Base-by-base conservation (phyloP, 345 rosid species). In the Aegle marmelos region DNA sequence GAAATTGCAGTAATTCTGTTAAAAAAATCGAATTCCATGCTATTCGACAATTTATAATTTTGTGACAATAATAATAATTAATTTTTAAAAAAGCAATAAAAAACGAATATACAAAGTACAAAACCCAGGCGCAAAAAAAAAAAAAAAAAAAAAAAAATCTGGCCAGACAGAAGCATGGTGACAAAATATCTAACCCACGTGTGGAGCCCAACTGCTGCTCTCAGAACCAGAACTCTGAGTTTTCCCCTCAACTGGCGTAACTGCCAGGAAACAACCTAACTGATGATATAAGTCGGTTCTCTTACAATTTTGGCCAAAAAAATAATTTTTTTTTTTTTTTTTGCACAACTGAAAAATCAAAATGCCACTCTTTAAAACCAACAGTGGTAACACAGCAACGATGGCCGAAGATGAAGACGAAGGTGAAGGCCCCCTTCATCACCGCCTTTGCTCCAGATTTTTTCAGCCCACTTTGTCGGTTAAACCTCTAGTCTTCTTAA, bases 391-490 rank as follows among this genome's bases (percentile, higher is more conserved):
- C 11, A 19, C 64, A 30, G n/a, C 48, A 14, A 68, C 75, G 56
- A 45, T 68, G 41, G 68, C 82, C 72, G 80, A 25, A 73, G 70
- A 74, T 54, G 86, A 61, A 25, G 77, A 58, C 8, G 79, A 36
- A 25, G 30, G 22, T 25, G 64, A 21, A 7, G 16, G 41, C 24
- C 62, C 27, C 66, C 67, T 60, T 67, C 75, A 1, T 21, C 87
- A 86, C 92, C 92, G 92, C 87, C 92, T 86, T 33, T 78, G 76
- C 19, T 33, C 16, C 10, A 80, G 90, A 87, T 87, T 75, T 83
- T 82, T 87, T 22, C 72, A 50, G 30, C 70, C 84, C 90, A 84
- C 89, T 84, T 75, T 80, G 90, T 86, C 91, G 92, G 91, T 81
- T 61, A 80, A 68, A 7, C 25, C 66, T 2, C 11, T 19, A 17